Conservation (phyloP, 208 protist genomes). For the Wallacemonas rigidus region DNA sequence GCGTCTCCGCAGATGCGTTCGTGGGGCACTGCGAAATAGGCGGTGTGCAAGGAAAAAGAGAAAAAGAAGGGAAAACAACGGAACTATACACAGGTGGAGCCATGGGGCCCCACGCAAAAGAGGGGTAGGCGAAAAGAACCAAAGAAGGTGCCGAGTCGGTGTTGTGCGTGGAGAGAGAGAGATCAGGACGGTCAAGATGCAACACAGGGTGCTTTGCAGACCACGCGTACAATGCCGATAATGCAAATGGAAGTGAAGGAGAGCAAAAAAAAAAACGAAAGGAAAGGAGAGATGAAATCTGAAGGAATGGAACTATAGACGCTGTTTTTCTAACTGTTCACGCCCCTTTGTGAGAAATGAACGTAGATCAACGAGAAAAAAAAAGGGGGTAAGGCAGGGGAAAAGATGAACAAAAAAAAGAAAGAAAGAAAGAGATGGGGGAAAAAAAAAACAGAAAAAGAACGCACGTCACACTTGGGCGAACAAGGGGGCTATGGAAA, state of each 20-base stretch:
- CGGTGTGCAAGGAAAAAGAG: no score
- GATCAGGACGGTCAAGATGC: background rate
- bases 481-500: background rate
- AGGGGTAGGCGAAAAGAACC: no score
- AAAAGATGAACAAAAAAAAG: conserved; percentile 11
- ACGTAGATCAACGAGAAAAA: conserved; percentile 14
- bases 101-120: no score
- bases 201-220: background rate
- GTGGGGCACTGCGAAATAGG: no score
- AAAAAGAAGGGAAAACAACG: no score
- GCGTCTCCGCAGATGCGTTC: no score
- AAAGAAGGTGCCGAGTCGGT: no score
- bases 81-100: no score
- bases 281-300: conserved; percentile 9
- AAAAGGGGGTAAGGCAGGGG: background rate
- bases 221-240: background rate
- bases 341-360: background rate
- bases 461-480: no score
- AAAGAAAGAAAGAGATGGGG: background rate
- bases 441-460: conserved; percentile 11
- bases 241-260: background rate
- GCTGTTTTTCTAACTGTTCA: conserved; percentile 22
- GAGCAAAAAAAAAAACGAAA: conserved; percentile 4
- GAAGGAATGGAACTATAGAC: conserved; percentile 22
- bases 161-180: no score